These are phyloP conservation scores for Solanum piurae DNA, from an alignment of 257 asterid genomes.

Conservation along the genomic window DNA sequence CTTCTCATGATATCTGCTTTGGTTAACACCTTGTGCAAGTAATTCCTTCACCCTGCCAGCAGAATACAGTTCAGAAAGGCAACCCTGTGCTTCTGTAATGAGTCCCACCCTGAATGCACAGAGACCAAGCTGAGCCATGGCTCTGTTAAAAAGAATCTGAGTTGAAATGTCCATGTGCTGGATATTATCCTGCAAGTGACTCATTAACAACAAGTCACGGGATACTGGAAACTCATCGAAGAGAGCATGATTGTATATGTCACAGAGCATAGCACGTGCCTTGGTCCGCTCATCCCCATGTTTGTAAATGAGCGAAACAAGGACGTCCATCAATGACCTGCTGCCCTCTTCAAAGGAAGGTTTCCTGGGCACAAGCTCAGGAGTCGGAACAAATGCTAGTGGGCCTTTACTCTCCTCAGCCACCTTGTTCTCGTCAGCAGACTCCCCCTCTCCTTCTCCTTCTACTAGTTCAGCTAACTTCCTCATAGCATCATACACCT, in stretches of 20 bases:
- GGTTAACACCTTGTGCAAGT: constrained; percentile 93
- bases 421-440: constrained; percentile 43
- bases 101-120: constrained; percentile 87
- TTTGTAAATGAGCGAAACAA: constrained; percentile 72
- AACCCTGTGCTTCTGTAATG: constrained; percentile 58
- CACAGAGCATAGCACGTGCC: constrained; percentile 99
- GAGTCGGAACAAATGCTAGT: constrained; percentile 52
- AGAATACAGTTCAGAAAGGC: constrained; percentile 84
- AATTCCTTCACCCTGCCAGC: constrained; percentile 94
- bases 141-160: constrained; percentile 84
- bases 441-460: constrained; percentile 29
- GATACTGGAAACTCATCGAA: constrained; percentile 71
- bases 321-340: constrained; percentile 66
- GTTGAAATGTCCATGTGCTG: constrained; percentile 97
- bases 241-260: constrained; percentile 83
- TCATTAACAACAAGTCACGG: constrained; percentile 90
- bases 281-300: constrained; percentile 87
- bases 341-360: constrained; percentile 81
- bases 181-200: constrained; percentile 90
- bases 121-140: constrained; percentile 93
- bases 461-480: constrained; percentile 58
- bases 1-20: constrained; percentile 89
- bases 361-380: constrained; percentile 75
- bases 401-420: constrained; percentile 57
- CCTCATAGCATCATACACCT: constrained; percentile 90